Evolutionary conservation across 306 rosid genomes (phyloP).

Genomic region (Quillaja saponaria): DNA sequence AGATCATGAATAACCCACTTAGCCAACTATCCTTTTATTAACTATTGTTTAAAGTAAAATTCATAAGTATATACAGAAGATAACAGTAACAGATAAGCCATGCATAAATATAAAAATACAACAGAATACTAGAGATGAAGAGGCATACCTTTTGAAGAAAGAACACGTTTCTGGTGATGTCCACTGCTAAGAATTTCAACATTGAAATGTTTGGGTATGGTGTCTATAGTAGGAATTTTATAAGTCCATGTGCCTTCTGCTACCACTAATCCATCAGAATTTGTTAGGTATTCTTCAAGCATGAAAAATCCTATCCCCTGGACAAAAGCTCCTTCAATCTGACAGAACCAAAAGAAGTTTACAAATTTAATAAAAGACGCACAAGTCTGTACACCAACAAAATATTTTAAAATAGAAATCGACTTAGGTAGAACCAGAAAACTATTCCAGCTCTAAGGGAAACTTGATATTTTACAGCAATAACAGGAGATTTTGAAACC

Average conservation of each 20-base stretch:
- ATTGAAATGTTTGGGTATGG: constrained; percentile 55
- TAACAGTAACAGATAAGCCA: too few species aligned
- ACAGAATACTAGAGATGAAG: too few species aligned
- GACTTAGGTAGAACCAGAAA: constrained; percentile 2
- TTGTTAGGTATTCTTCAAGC: constrained; percentile 52
- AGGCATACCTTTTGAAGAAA: constrained; percentile 57
- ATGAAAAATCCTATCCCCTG: constrained; percentile 63
- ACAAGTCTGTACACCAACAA: not conserved
- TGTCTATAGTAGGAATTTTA: constrained; percentile 60
- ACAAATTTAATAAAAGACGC: not conserved
- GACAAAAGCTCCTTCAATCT: constrained; percentile 66
- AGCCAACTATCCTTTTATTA: too few species aligned
- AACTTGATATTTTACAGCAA: not conserved
- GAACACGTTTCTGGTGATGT: constrained; percentile 46
- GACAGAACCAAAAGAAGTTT: constrained; percentile 22
- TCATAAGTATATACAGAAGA: too few species aligned
- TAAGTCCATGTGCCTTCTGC: constrained; percentile 57
- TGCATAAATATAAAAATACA: too few species aligned
- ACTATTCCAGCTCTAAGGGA: not conserved
- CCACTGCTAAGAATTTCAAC: constrained; percentile 55
- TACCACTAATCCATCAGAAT: constrained; percentile 51
- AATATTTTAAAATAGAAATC: not conserved
- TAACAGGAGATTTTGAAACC: not conserved
- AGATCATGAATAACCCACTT: too few species aligned
- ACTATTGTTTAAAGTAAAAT: too few species aligned